A percentile compares a stretch with the other conserved stretches of the same genome.
phyloP scores from a whole-genome alignment of 495 filamentous ascomycete genomes.

The Neurospora pannonica region DNA sequence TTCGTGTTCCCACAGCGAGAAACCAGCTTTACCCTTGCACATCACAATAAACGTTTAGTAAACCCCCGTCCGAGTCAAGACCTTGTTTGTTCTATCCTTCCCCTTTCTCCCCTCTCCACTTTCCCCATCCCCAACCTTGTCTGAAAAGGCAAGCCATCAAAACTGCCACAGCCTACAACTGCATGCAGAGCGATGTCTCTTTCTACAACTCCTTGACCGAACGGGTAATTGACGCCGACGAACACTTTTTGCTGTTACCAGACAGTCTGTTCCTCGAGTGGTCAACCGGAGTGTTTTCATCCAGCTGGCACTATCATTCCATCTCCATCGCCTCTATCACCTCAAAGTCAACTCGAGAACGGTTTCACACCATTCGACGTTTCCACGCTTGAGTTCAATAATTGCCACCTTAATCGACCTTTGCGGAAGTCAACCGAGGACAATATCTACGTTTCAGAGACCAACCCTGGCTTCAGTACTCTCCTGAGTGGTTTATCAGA shows the following conservation, averaged over 20 bases:
- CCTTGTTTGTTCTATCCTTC: background rate
- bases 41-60: background rate
- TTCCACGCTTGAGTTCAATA: background rate
- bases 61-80: background rate
- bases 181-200: background rate
- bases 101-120: background rate
- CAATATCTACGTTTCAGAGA: background rate
- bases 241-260: constrained; percentile 2
- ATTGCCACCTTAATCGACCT: background rate
- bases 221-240: background rate
- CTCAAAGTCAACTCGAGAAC: background rate
- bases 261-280: constrained; percentile 6
- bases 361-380: background rate
- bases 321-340: background rate
- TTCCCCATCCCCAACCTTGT: background rate
- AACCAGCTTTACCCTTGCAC: background rate
- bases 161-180: background rate
- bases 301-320: background rate
- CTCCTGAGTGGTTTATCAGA: background rate
- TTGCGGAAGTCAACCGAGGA: background rate
- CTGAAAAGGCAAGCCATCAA: background rate
- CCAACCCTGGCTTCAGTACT: background rate
- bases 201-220: background rate
- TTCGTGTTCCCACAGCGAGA: background rate
- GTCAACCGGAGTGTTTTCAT: background rate